These are phyloP conservation scores for Penicillium verrucosum DNA, from an alignment of 2,329 filamentous ascomycete genomes.

Conservation along the genomic window DNA sequence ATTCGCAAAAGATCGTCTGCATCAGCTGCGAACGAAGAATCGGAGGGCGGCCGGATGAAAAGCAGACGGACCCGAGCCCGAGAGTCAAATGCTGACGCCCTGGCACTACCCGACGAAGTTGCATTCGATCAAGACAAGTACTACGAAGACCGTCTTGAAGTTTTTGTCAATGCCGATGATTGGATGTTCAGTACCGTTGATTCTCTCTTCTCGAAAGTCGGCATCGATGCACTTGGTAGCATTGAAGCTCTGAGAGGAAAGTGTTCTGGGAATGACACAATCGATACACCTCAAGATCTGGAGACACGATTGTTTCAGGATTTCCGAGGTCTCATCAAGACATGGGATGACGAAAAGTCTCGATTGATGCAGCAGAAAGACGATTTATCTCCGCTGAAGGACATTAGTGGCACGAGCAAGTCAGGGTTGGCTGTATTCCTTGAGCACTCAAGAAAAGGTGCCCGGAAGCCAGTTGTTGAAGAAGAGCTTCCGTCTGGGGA, in stretches of 20 bases:
- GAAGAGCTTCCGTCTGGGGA: slow-evolving; percentile 40
- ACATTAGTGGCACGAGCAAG: slow-evolving; percentile 46
- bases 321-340: slow-evolving; percentile 42
- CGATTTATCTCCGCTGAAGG: slow-evolving; percentile 48
- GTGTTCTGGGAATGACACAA: slow-evolving; percentile 14
- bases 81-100: slow-evolving; percentile 52
- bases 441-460: slow-evolving; percentile 52
- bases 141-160: slow-evolving; percentile 54
- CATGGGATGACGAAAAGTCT: slow-evolving; percentile 47
- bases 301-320: slow-evolving; percentile 40
- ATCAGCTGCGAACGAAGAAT: slow-evolving; percentile 57
- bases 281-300: slow-evolving; percentile 17
- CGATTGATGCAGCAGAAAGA: slow-evolving; percentile 48
- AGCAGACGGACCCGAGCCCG: slow-evolving; percentile 61
- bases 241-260: slow-evolving; percentile 39
- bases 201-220: slow-evolving; percentile 52
- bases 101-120: slow-evolving; percentile 45
- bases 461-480: slow-evolving; percentile 39
- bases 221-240: slow-evolving; percentile 46
- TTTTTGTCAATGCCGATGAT: slow-evolving; percentile 55
- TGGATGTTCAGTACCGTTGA: slow-evolving; percentile 55
- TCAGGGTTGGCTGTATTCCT: slow-evolving; percentile 55
- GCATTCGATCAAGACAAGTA: slow-evolving; percentile 53
- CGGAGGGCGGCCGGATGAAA: slow-evolving; percentile 55
- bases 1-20: slow-evolving; percentile 60